A percentile compares a stretch with the other conserved stretches of the same genome.
phyloP scores from a whole-genome alignment of 495 filamentous ascomycete genomes.

The Podospora anserina region DNA sequence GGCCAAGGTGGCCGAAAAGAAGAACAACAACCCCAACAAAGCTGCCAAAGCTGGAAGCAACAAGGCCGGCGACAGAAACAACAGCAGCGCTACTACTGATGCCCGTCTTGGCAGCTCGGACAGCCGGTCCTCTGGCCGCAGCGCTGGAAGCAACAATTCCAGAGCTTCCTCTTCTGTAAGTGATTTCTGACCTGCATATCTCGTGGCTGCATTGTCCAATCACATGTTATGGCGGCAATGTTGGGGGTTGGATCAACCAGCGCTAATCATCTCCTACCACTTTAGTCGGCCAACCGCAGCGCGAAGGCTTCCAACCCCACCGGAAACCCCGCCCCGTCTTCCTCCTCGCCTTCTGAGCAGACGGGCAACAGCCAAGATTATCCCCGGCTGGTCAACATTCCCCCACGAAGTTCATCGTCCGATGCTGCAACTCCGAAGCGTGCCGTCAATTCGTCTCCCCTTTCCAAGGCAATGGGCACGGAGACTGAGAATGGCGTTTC shows the following conservation, averaged over 20 bases:
- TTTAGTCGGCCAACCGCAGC: conserved; percentile 49
- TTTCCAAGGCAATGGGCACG: conserved; percentile 70
- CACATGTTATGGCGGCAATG: conserved; percentile 27
- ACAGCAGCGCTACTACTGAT: conserved; percentile 26
- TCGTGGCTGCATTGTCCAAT: conserved; percentile 37
- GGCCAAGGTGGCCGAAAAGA: conserved; percentile 39
- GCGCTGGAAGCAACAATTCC: conserved; percentile 35
- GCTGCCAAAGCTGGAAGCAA: conserved; percentile 24
- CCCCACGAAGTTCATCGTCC: conserved; percentile 64
- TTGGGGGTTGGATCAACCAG: conserved; percentile 31
- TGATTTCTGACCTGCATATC: conserved; percentile 16
- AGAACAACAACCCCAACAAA: conserved; percentile 31
- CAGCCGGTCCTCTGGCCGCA: conserved; percentile 39
- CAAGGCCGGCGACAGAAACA: conserved; percentile 19
- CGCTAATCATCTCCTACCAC: conserved; percentile 27
- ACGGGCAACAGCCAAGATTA: conserved; percentile 48
- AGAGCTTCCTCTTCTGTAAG: conserved; percentile 46
- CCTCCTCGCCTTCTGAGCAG: conserved; percentile 38
- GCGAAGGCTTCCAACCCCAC: conserved; percentile 43
- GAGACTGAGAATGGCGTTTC: conserved; percentile 34
- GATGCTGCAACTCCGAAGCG: conserved; percentile 62
- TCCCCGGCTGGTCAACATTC: conserved; percentile 59
- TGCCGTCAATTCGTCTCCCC: conserved; percentile 72
- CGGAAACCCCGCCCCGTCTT: conserved; percentile 45
- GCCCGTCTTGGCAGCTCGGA: conserved; percentile 42